Evolutionary conservation across 768 basidiomycete species (phyloP).

Genomic region (Dictyophora rubrovolvata): DNA sequence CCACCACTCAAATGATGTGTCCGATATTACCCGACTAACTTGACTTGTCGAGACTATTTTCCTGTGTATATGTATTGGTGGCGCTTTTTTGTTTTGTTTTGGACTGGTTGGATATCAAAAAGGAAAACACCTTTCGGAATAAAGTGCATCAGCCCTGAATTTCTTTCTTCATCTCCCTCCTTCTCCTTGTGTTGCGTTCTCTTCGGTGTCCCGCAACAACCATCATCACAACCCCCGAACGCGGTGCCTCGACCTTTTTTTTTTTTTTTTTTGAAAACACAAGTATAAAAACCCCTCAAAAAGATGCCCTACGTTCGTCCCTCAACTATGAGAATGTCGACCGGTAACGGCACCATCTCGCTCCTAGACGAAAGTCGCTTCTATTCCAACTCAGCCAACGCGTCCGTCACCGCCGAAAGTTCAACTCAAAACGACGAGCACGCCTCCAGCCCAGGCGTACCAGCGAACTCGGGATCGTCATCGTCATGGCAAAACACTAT

Average conservation of each 20-base stretch:
- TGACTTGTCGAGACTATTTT: not conserved
- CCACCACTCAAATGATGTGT: not conserved
- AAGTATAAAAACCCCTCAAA: not conserved
- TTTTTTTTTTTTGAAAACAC: not conserved
- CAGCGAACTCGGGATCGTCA: not conserved
- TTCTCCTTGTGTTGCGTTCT: no score
- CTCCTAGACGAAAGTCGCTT: not conserved
- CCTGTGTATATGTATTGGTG: not conserved
- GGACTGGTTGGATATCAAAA: no score
- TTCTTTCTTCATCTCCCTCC: no score
- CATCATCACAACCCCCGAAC: not conserved
- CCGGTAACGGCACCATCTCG: not conserved
- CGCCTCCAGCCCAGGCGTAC: not conserved
- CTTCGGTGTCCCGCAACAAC: no score
- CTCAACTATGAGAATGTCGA: not conserved
- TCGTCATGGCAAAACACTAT: constrained; percentile 23
- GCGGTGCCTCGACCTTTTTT: not conserved
- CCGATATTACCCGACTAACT: not conserved
- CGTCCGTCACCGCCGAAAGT: not conserved
- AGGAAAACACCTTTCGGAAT: no score
- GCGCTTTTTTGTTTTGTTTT: not conserved
- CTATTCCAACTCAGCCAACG: not conserved
- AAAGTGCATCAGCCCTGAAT: no score
- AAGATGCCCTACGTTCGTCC: constrained; percentile 9
- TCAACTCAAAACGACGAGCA: constrained; percentile 2